Evolutionary conservation across 306 rosid genomes (phyloP).

Genomic region (Fagus sylvatica): DNA sequence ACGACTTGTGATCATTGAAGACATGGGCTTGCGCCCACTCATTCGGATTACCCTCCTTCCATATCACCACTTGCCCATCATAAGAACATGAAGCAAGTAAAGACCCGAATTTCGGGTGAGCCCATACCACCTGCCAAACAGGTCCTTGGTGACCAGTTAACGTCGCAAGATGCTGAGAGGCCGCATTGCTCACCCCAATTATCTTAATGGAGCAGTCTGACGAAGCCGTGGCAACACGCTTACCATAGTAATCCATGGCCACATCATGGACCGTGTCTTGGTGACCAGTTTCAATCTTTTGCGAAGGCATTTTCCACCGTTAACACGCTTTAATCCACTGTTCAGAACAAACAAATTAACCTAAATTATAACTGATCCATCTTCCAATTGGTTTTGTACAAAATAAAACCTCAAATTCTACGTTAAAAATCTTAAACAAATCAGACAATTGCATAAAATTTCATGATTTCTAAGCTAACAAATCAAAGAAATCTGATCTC

Average conservation of each 20-base stretch:
- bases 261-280: conserved; percentile 75
- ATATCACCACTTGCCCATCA: conserved; percentile 68
- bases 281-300: conserved; percentile 81
- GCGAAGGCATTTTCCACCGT: conserved; percentile 61
- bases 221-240: conserved; percentile 81
- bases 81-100: conserved; percentile 75
- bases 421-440: background rate
- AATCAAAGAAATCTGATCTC: background rate
- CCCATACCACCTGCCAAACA: conserved; percentile 85
- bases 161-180: conserved; percentile 78
- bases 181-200: conserved; percentile 68
- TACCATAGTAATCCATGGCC: conserved; percentile 83
- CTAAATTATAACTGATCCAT: background rate
- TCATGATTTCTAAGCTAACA: background rate
- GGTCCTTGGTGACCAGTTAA: conserved; percentile 81
- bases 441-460: background rate
- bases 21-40: conserved; percentile 78
- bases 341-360: background rate
- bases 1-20: conserved; percentile 69
- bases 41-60: conserved; percentile 86
- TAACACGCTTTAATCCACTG: conserved; percentile 10
- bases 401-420: background rate
- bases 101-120: conserved; percentile 83
- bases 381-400: background rate
- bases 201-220: conserved; percentile 85